Conservation (phyloP, 257 asterid species). For the Pogostemon cablin region DNA sequence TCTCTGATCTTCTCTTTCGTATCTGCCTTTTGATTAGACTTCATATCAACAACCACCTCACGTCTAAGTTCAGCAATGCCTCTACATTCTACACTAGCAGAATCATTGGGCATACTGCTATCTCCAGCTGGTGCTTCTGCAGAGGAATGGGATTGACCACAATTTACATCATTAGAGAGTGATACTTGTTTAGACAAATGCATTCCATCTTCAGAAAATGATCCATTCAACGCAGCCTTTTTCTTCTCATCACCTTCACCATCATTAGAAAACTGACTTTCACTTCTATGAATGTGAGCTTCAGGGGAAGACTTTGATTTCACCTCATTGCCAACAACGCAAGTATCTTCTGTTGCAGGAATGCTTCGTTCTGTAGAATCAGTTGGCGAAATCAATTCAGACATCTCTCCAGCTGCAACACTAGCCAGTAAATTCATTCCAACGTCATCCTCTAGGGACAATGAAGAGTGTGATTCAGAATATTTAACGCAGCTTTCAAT, state of each 20-base stretch:
- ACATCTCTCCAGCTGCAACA: conserved; percentile 92
- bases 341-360: conserved; percentile 51
- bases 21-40: conserved; percentile 31
- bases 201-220: conserved; percentile 37
- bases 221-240: conserved; percentile 33
- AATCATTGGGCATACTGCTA: conserved; percentile 1
- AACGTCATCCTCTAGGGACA: conserved; percentile 76
- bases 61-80: conserved; percentile 31
- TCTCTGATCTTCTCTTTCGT: conserved; percentile 34
- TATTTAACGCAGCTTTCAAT: conserved; percentile 87
- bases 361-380: conserved; percentile 59
- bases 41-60: conserved; percentile 24
- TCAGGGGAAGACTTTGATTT: conserved; percentile 50
- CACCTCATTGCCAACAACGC: conserved; percentile 49
- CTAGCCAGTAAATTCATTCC: conserved; percentile 98
- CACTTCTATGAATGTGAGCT: conserved; percentile 34
- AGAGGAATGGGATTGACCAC: conserved; percentile 27
- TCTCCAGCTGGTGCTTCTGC: conserved; percentile 34
- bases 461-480: conserved; percentile 69
- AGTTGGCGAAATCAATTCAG: conserved; percentile 60
- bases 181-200: conserved; percentile 36
- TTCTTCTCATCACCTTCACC: conserved; percentile 45
- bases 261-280: conserved; percentile 33
- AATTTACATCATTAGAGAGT: conserved; percentile 37
- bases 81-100: conserved; percentile 30